Conservation (phyloP, 2,329 filamentous ascomycete genomes). For the Niveomyces coronatus region DNA sequence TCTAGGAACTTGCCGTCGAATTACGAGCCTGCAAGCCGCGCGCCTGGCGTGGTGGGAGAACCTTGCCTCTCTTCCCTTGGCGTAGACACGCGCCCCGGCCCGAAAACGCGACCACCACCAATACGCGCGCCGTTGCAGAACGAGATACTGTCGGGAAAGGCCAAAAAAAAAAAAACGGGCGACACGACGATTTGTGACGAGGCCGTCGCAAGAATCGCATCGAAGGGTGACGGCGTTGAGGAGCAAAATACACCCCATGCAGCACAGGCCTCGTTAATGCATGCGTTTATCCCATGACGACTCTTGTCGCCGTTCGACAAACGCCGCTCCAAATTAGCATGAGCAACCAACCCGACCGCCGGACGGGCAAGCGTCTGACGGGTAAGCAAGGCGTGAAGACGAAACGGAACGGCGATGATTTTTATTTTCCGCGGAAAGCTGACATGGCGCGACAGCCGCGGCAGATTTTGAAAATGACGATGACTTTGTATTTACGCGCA, state of each 20-base stretch:
- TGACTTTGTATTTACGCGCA: slow-evolving; percentile 65
- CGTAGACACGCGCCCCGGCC: slow-evolving; percentile 7
- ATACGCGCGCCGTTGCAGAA: not conserved
- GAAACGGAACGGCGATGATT: slow-evolving; percentile 3
- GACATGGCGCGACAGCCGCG: slow-evolving; percentile 21
- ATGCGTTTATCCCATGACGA: slow-evolving; percentile 52
- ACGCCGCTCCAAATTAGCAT: slow-evolving; percentile 60
- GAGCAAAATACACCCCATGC: not conserved
- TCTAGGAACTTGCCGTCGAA: not conserved
- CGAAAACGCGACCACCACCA: slow-evolving; percentile 4
- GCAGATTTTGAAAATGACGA: slow-evolving; percentile 60
- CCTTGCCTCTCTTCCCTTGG: not conserved
- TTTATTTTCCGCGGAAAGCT: no score
- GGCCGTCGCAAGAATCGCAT: slow-evolving; percentile 1
- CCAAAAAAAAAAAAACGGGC: not conserved
- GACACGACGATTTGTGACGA: not conserved
- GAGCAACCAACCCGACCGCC: slow-evolving; percentile 51
- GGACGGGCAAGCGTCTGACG: slow-evolving; percentile 53
- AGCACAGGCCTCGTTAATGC: not conserved
- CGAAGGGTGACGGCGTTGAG: not conserved
- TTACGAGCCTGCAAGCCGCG: no score
- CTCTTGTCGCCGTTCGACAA: slow-evolving; percentile 52
- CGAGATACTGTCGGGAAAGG: not conserved
- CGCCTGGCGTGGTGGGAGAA: not conserved
- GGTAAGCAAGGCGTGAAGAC: slow-evolving; percentile 33